These are phyloP conservation scores for Tetraselmis chui DNA, from an alignment of 139 green algal species.

Conservation along the genomic window DNA sequence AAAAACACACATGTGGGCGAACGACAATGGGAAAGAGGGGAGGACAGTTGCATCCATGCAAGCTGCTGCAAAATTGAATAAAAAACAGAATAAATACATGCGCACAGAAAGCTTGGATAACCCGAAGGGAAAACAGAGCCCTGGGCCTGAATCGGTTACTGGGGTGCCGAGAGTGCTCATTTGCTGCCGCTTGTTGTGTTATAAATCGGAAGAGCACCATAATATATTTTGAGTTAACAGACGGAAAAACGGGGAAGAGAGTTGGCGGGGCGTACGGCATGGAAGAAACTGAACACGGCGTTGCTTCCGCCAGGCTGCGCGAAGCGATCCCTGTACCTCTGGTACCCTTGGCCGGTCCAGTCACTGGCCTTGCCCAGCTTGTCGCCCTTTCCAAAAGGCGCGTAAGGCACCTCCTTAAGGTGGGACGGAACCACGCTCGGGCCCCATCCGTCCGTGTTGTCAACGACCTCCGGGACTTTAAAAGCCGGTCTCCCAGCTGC, in stretches of 20 bases:
- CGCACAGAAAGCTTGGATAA: neutral
- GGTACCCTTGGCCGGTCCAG: constrained; percentile 31
- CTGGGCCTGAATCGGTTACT: neutral
- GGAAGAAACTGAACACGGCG: constrained; percentile 92
- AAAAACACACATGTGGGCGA: too few species aligned
- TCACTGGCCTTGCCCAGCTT: constrained; percentile 72
- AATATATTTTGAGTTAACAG: neutral
- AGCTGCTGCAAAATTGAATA: constrained; percentile 28
- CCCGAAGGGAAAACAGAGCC: neutral
- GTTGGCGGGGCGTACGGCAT: constrained; percentile 55
- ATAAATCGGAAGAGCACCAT: too few species aligned
- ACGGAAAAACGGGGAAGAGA: neutral
- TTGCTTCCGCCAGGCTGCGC: constrained; percentile 30
- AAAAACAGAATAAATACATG: neutral
- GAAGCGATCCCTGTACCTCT: constrained; percentile 15
- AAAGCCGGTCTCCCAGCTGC: too few species aligned
- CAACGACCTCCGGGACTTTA: constrained; percentile 59
- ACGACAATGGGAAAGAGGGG: too few species aligned
- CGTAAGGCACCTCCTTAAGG: constrained; percentile 89
- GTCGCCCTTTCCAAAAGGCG: constrained; percentile 89
- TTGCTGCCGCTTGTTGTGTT: neutral
- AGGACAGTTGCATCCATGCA: too few species aligned
- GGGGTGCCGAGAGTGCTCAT: neutral
- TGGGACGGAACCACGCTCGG: constrained; percentile 69
- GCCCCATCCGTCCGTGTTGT: constrained; percentile 85